Base-by-base conservation (phyloP, 2,329 filamentous ascomycete genomes). In the Cryoendolithus antarcticus region DNA sequence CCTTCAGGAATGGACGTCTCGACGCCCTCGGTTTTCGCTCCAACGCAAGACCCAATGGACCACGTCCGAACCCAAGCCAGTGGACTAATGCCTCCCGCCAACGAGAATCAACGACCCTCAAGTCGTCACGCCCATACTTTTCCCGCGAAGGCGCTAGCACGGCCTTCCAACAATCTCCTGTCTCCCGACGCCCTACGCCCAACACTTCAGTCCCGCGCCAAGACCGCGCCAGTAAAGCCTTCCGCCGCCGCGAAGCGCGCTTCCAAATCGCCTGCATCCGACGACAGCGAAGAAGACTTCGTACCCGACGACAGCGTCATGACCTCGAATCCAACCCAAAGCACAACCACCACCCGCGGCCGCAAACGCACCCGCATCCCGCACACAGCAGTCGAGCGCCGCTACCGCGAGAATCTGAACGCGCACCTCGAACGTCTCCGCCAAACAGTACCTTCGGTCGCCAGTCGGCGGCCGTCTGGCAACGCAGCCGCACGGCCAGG, bases 361-460 rank as follows among this genome's bases (percentile, higher is more conserved):
- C 41, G 54, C 21, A 56, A 55, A 36, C 55, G 56, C 4, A 53
- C 57, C 37, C 57, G 57, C 35, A 58, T 60, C 34, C 57, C 57
- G 5, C 58, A 61, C 39, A 59, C 57, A 4, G 56, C 58, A 3
- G 44, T 49, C 19, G 49, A 52, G 36, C 50, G 56, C 27, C 50
- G 58, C 33, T 61, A 61, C 44, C 47, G 58, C 7, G 57, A 61
- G 42, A 60, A 59, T 32, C 49, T 61, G 19, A 60, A 60, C 36
- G 47, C 51, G 6, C 56, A 59, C 38, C 49, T 61, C 21, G 55
- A 58, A 28, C 52, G 53, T 21, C 47, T 61, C 5, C 51, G 56
- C 19, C 46, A 53, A 36, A 51, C 52, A 4, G 51, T 61, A 10
- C 55, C 56, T 4, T 43, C 50, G 4, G 38, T 59, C 29, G 53